These are phyloP conservation scores for Backusella tarrabulga DNA, from an alignment of 192 early-diverging fungal genomes.

Conservation along the genomic window DNA sequence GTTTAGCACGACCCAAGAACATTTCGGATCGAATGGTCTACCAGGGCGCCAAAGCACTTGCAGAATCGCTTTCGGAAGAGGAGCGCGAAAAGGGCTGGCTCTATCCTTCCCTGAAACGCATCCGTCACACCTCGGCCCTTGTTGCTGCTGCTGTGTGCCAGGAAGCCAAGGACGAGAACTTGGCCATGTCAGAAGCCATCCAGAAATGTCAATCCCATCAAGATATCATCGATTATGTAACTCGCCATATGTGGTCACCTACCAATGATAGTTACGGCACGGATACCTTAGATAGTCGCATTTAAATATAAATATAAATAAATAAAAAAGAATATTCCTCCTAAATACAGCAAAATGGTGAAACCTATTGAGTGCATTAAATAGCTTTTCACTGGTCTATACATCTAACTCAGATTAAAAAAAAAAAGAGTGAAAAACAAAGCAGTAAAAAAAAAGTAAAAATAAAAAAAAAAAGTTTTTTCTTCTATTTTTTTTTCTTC, in stretches of 20 bases:
- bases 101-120: constrained; percentile 87
- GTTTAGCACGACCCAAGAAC: constrained; percentile 63
- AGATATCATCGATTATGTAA: constrained; percentile 22
- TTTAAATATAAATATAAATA: neutral
- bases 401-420: neutral
- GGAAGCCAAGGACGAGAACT: constrained; percentile 20
- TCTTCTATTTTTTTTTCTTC: neutral
- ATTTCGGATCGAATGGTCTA: constrained; percentile 89
- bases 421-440: neutral
- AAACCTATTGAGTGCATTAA: neutral
- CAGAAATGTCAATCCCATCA: neutral
- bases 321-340: constrained; percentile 1
- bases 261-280: constrained; percentile 25
- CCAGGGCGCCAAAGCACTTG: constrained; percentile 72
- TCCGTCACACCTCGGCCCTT: constrained; percentile 78
- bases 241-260: constrained; percentile 30
- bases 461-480: neutral
- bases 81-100: constrained; percentile 71
- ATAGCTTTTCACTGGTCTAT: neutral
- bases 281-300: constrained; percentile 9
- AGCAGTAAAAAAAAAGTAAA: neutral
- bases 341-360: neutral
- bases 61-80: constrained; percentile 68
- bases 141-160: constrained; percentile 81
- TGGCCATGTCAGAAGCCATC: constrained; percentile 14